Evolutionary conservation across 306 rosid species (phyloP), one percentile per base, ranked within the genome.

Genomic region (Begonia loranthoides): DNA sequence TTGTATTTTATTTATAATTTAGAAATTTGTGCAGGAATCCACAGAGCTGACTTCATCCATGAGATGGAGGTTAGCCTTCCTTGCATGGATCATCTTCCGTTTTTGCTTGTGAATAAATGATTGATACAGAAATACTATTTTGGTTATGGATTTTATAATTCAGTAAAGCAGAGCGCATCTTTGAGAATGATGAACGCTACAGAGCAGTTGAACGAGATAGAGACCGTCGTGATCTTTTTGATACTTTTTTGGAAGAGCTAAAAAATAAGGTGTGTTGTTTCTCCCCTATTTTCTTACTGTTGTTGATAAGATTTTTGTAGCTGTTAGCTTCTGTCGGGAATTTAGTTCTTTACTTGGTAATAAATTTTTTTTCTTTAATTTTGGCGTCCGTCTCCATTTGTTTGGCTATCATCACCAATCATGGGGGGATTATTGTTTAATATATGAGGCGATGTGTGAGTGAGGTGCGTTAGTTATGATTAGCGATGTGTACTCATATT

Each of bases 161-260:
- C 87, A 88, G 97, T 67, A 88, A 88, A 84, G 83, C 73, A 51
- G 78, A 65, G 58, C 47, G 77, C 13, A 59, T 81, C 34, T 88
- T 84, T 73, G 97, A 84, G 61, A 71, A 77, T 59, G 95, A 88
- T 73, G 95, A 77, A 48, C 87, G 97, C 13, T 88, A 79, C 69
- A 82, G 70, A 69, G 93, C 93, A 45, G 72, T 88, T 49, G 97
- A 88, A 49, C 83, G 95, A 61, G 95, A 84, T 45, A 75, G 95
- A 71, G 95, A 88, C 51, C 84, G 97, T 41, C 76, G 74, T 66
- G 97, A 88, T 53, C 58, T 88, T 61, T 79, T 76, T 70, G 97
- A 84, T 10, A 77, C 48, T 80, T 73, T 72, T 70, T 34, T 84
- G 68, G 93, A 73, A 73, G 95, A 84, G 67, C 82, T 88, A 24